Percentiles rank a stretch among this genome's conserved stretches.
phyloP scores from a whole-genome alignment of 169 alveolate genomes.

The Plasmodium fragile region DNA sequence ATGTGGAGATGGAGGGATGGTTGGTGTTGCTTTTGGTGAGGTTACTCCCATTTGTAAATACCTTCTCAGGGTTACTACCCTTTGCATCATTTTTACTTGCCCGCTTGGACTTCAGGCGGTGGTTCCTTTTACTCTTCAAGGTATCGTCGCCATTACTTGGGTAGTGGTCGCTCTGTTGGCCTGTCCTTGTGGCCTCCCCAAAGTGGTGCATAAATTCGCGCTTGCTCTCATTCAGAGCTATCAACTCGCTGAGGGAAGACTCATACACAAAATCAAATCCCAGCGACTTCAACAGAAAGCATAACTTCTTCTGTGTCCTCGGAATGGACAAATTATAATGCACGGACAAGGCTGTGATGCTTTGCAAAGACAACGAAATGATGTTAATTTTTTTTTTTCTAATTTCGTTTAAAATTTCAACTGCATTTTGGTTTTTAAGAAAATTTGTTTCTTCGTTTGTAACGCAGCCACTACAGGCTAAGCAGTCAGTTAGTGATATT shows the following conservation, averaged over 20 bases:
- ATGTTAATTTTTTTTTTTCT: slow-evolving; percentile 75
- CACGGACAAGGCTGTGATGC: slow-evolving; percentile 86
- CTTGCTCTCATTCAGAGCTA: slow-evolving; percentile 61
- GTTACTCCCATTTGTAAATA: neutral
- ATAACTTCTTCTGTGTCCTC: slow-evolving; percentile 71
- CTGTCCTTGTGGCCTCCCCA: neutral
- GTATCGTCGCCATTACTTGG: neutral
- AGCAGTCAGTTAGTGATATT: slow-evolving; percentile 88
- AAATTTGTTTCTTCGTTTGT: slow-evolving; percentile 93
- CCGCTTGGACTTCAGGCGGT: neutral
- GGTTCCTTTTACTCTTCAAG: neutral
- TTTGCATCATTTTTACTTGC: neutral
- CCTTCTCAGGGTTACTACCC: neutral
- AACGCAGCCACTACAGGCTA: slow-evolving; percentile 95
- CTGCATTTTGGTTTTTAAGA: slow-evolving; percentile 86
- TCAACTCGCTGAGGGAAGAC: slow-evolving; percentile 73
- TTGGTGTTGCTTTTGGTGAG: neutral
- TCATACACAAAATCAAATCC: slow-evolving; percentile 78
- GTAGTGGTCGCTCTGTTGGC: neutral
- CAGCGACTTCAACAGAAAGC: slow-evolving; percentile 75
- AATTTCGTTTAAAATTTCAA: slow-evolving; percentile 80
- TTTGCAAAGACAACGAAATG: slow-evolving; percentile 88
- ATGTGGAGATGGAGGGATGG: neutral
- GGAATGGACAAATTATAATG: slow-evolving; percentile 73
- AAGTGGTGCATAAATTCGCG: slow-evolving; percentile 69